These are phyloP conservation scores for Ustilago shanxiensis DNA, from an alignment of 1,284 basidiomycete genomes.

Conservation along the genomic window DNA sequence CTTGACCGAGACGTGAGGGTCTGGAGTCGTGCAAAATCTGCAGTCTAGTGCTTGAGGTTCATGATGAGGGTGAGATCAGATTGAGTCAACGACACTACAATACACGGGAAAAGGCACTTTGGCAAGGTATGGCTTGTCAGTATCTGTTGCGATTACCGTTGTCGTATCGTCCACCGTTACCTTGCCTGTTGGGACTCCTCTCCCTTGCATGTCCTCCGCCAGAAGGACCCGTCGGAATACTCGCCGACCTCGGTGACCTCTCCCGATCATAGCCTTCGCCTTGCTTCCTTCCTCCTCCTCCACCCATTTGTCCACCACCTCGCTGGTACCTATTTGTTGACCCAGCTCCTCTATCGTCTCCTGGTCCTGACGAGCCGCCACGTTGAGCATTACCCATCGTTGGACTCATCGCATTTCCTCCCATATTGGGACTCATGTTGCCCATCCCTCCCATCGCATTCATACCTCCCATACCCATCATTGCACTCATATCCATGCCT, in stretches of 20 bases:
- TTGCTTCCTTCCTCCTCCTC: neutral
- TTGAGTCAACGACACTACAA: neutral
- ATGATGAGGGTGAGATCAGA: neutral
- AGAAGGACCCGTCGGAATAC: neutral
- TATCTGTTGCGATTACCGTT: slow-evolving; percentile 42
- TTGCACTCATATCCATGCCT: slow-evolving; percentile 73
- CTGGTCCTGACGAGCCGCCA: slow-evolving; percentile 8
- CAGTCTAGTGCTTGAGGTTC: too few relatives aligned
- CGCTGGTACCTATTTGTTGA: slow-evolving; percentile 25
- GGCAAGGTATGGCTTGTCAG: slow-evolving; percentile 3
- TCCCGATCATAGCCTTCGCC: slow-evolving; percentile 17
- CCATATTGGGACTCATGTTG: slow-evolving; percentile 46
- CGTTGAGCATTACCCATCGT: slow-evolving; percentile 40
- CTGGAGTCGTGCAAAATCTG: too few relatives aligned
- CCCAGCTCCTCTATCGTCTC: neutral
- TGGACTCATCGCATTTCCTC: slow-evolving; percentile 47
- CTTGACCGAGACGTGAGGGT: neutral
- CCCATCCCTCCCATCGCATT: slow-evolving; percentile 71
- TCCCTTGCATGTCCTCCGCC: slow-evolving; percentile 21
- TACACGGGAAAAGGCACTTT: neutral
- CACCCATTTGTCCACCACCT: slow-evolving; percentile 18
- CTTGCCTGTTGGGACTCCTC: slow-evolving; percentile 32
- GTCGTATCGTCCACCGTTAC: slow-evolving; percentile 23
- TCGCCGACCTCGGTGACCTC: slow-evolving; percentile 26
- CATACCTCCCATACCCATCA: slow-evolving; percentile 72